A percentile compares a stretch with the other conserved stretches of the same genome.
Evolutionary conservation across 2,329 filamentous ascomycete genomes (phyloP).

Genomic region (Penicillium sp.): DNA sequence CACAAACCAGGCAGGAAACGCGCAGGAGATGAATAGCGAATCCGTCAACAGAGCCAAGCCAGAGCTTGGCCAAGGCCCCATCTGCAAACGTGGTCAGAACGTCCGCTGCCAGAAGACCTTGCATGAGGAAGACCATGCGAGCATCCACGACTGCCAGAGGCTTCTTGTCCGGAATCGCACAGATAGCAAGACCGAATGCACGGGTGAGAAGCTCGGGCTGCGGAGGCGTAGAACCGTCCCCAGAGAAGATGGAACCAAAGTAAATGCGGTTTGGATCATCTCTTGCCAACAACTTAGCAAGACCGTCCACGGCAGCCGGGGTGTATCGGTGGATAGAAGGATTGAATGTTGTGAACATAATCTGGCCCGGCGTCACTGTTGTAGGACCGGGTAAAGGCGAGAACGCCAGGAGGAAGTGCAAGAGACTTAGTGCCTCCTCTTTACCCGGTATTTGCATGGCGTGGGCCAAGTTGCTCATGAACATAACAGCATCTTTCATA

Average conservation of each 20-base stretch:
- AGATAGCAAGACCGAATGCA: constrained; percentile 83
- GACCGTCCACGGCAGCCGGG: constrained; percentile 81
- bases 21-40: constrained; percentile 79
- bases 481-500: constrained; percentile 91
- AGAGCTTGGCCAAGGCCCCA: constrained; percentile 69
- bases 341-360: constrained; percentile 80
- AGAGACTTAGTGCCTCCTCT: constrained; percentile 81
- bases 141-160: constrained; percentile 71
- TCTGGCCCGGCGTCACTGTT: constrained; percentile 51
- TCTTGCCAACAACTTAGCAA: constrained; percentile 87
- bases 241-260: constrained; percentile 78
- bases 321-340: constrained; percentile 83
- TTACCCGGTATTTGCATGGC: constrained; percentile 78
- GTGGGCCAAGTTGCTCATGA: constrained; percentile 85
- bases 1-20: constrained; percentile 71
- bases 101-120: constrained; percentile 86
- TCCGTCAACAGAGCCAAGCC: constrained; percentile 81
- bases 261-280: constrained; percentile 90
- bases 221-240: constrained; percentile 65
- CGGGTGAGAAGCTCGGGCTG: constrained; percentile 81
- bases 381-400: constrained; percentile 75
- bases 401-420: constrained; percentile 90
- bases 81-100: constrained; percentile 81
- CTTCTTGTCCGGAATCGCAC: constrained; percentile 74
- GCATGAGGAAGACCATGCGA: constrained; percentile 86